Conservation (phyloP, 2,329 filamentous ascomycete genomes). For the Fusarium caatingaense region DNA sequence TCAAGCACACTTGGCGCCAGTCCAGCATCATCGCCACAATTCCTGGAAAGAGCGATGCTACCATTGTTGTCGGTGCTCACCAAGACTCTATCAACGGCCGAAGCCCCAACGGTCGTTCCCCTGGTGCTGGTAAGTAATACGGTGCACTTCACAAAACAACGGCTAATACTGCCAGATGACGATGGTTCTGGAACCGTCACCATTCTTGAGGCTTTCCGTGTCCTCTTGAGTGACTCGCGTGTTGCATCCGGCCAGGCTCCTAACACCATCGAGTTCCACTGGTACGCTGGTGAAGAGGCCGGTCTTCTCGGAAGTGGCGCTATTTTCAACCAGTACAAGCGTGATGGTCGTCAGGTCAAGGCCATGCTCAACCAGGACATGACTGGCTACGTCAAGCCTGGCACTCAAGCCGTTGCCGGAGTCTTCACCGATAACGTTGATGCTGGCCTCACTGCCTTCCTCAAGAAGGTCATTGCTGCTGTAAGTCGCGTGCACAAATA, state of each 20-base stretch:
- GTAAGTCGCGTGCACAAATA: not conserved
- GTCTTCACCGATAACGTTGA: slow-evolving; percentile 57
- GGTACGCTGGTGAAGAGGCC: slow-evolving; percentile 86
- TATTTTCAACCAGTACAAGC: slow-evolving; percentile 54
- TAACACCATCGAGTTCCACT: slow-evolving; percentile 87
- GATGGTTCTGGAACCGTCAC: slow-evolving; percentile 62
- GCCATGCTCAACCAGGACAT: slow-evolving; percentile 60
- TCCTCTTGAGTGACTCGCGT: slow-evolving; percentile 72
- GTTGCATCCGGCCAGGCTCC: slow-evolving; percentile 69
- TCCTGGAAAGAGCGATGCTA: slow-evolving; percentile 77
- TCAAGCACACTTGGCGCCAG: slow-evolving; percentile 79
- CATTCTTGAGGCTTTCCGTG: slow-evolving; percentile 80
- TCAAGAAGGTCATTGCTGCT: slow-evolving; percentile 52
- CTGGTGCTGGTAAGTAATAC: slow-evolving; percentile 35
- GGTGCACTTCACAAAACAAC: fast-evolving
- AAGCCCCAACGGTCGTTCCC: slow-evolving; percentile 35
- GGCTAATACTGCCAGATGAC: slow-evolving; percentile 31
- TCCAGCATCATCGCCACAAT: slow-evolving; percentile 84
- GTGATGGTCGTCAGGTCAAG: slow-evolving; percentile 50
- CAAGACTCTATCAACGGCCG: slow-evolving; percentile 79
- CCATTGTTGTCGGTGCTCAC: slow-evolving; percentile 81
- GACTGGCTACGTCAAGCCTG: slow-evolving; percentile 53
- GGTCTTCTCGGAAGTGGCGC: slow-evolving; percentile 79
- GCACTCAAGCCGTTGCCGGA: slow-evolving; percentile 49
- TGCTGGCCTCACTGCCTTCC: slow-evolving; percentile 50